phyloP scores from a whole-genome alignment of 2,329 filamentous ascomycete genomes.

The Pseudogymnoascus sp. region DNA sequence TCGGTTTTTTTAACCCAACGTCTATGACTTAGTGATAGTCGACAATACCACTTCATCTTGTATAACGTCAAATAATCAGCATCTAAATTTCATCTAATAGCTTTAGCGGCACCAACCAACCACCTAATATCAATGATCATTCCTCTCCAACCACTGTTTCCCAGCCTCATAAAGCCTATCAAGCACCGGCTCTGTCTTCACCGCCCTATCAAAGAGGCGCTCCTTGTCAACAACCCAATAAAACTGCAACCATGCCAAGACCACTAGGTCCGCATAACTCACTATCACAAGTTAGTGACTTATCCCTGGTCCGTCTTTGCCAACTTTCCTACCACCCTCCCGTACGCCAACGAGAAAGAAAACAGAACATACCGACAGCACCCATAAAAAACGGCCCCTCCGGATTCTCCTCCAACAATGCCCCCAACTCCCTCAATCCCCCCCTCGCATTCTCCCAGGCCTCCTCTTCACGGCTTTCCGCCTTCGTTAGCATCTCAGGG shows the following conservation, averaged over 20 bases:
- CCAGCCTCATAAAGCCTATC: slow-evolving; percentile 19
- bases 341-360: no score
- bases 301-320: neutral
- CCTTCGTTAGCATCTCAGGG: slow-evolving; percentile 37
- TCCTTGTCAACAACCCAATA: slow-evolving; percentile 33
- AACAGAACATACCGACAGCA: slow-evolving; percentile 29
- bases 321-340: no score
- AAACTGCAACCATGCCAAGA: slow-evolving; percentile 44
- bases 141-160: slow-evolving; percentile 21
- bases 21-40: no score
- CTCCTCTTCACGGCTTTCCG: slow-evolving; percentile 41
- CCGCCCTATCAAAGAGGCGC: slow-evolving; percentile 31
- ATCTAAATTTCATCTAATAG: no score
- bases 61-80: no score
- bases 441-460: slow-evolving; percentile 42
- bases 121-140: slow-evolving; percentile 18
- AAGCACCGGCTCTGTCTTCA: slow-evolving; percentile 27
- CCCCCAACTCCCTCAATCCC: slow-evolving; percentile 39
- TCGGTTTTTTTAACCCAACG: no score
- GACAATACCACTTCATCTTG: no score
- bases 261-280: slow-evolving; percentile 53
- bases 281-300: slow-evolving; percentile 21
- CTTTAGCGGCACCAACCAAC: no score
- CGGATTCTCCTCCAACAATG: slow-evolving; percentile 33
- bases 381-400: slow-evolving; percentile 58